These are phyloP conservation scores for Takashimella koratensis DNA, from an alignment of 1,284 basidiomycete genomes.

Conservation along the genomic window DNA sequence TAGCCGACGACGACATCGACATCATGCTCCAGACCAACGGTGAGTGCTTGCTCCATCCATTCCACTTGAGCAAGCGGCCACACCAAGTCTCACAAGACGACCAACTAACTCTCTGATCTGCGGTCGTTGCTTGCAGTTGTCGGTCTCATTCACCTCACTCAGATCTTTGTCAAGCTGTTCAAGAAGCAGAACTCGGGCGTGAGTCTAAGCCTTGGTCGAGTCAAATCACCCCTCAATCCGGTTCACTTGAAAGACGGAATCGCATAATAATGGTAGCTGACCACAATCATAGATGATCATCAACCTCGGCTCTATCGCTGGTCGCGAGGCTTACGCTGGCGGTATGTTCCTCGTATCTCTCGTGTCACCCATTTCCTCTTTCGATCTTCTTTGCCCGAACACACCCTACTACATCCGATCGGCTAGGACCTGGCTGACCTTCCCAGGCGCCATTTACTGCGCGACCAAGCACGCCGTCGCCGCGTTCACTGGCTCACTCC, in stretches of 20 bases:
- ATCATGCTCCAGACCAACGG: conserved; percentile 86
- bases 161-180: conserved; percentile 63
- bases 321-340: conserved; percentile 84
- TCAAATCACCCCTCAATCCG: no score
- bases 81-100: no score
- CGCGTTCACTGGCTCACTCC: conserved; percentile 77
- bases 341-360: conserved; percentile 38
- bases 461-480: conserved; percentile 63
- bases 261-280: no score
- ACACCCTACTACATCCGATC: no score
- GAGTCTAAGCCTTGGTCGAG: conserved; percentile 11
- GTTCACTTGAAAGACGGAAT: no score
- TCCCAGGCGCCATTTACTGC: conserved; percentile 56
- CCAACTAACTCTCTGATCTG: no score
- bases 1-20: conserved; percentile 42
- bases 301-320: conserved; percentile 91
- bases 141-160: conserved; percentile 44
- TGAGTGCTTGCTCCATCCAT: conserved; percentile 7
- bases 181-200: conserved; percentile 74
- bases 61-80: no score
- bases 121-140: no score
- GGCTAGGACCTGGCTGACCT: no score
- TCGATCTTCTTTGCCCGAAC: background rate
- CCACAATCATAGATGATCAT: conserved; percentile 80
- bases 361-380: background rate